Base-by-base conservation (phyloP, 352 stramenopile species). In the Phytophthora citrophthora region DNA sequence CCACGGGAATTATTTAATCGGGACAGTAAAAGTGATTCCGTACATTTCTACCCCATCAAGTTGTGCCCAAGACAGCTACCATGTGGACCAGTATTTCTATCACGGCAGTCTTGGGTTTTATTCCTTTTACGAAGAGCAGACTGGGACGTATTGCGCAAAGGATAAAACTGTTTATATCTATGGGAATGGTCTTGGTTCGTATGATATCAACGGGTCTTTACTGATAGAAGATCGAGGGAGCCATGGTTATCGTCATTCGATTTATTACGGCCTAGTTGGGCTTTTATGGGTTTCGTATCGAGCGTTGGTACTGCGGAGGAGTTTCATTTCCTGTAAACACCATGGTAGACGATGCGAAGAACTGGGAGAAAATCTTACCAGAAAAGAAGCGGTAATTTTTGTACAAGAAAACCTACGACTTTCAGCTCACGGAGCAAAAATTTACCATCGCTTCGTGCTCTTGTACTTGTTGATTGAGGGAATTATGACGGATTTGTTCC, bases 401-500 rank as follows among this genome's bases (percentile, higher is more conserved):
- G 54, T 70, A 16, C 45, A 68, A 26, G 66, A 74, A 34, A 68
- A 61, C 27, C 29, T 68, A 15, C 60, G 60, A 2, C 32, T 68
- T 16, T 68, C 60, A 11, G 49, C 64, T 8, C 43, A 56, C 41
- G 60, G 52, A 0, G 60, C 60, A 1, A 56, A 36, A 10, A 45
- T 47, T 4, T 68, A 63, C 3, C 61, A 74, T 32, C 38, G 66
- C 5, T 18, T 47, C 16, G 48, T 10, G 2, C 24, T 74, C n/a
- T 13, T 74, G 15, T 67, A 70, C 15, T 32, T 74, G 18, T 29
- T 74, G 1, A 12, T 67, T n/a, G 66, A 74, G 6, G 66, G 66
- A 2, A 51, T 74, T n/a, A 74, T 74, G 66, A 60, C 60, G 11
- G 66, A 74, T n/a, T 29, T 74, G 8, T 74, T 70, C 23, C 43